phyloP scores from a whole-genome alignment of 179 eudicot genomes.

The Gypsophila paniculata region DNA sequence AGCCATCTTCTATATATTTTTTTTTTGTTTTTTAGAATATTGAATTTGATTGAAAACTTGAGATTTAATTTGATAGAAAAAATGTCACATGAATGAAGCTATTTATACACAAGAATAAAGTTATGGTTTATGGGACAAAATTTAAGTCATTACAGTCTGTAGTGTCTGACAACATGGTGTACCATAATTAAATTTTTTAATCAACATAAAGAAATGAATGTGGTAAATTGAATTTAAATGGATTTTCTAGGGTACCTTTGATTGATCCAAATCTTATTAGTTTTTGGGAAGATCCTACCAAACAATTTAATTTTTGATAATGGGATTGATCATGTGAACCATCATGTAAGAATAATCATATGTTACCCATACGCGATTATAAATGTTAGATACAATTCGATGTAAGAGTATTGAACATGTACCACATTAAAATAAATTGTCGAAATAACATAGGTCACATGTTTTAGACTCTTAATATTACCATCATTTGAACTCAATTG shows the following conservation, averaged over 20 bases:
- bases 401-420: too few species aligned
- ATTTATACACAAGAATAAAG: slow-evolving; percentile 15
- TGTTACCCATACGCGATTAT: too few species aligned
- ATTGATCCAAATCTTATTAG: neutral
- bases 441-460: too few species aligned
- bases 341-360: neutral
- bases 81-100: slow-evolving; percentile 7
- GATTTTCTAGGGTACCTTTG: too few species aligned
- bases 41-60: slow-evolving; percentile 13
- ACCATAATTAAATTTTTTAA: neutral
- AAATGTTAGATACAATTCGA: neutral
- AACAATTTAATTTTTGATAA: slow-evolving; percentile 15
- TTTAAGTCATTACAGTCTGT: slow-evolving; percentile 25
- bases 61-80: neutral
- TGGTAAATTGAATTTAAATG: too few species aligned
- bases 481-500: too few species aligned
- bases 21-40: neutral
- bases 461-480: too few species aligned
- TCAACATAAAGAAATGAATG: neutral
- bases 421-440: too few species aligned
- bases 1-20: slow-evolving; percentile 20
- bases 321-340: neutral
- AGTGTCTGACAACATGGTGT: slow-evolving; percentile 25
- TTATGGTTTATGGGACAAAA: slow-evolving; percentile 23
- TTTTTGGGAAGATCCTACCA: slow-evolving; percentile 25